Percentiles rank a stretch among this genome's conserved stretches.
phyloP scores from a whole-genome alignment of 306 rosid species.

The Trifolium subterraneum region DNA sequence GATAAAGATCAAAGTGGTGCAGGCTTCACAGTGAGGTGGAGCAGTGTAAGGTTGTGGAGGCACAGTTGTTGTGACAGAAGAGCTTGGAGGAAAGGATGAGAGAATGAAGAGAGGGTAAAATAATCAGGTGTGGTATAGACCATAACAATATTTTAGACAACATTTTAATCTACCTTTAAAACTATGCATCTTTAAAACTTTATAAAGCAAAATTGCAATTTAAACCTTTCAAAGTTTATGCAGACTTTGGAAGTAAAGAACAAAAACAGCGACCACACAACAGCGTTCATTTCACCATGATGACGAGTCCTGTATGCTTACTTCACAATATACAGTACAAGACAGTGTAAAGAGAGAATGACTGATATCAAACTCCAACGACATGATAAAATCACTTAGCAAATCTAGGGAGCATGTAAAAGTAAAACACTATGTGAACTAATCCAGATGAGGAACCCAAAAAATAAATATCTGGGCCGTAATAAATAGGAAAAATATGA shows the following conservation, averaged over 20 bases:
- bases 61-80: too few species aligned
- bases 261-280: conserved; percentile 3
- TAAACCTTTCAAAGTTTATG: not conserved
- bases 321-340: conserved; percentile 46
- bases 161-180: too few species aligned
- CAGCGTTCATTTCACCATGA: conserved; percentile 16
- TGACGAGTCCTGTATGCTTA: conserved; percentile 22
- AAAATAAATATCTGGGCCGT: conserved; percentile 43
- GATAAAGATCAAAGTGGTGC: too few species aligned
- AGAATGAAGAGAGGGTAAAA: too few species aligned
- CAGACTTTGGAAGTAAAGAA: conserved; percentile 6
- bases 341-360: conserved; percentile 24
- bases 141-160: too few species aligned
- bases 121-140: too few species aligned
- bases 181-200: too few species aligned
- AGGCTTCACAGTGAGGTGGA: too few species aligned
- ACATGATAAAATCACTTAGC: conserved; percentile 38
- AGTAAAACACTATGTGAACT: conserved; percentile 46
- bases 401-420: conserved; percentile 47
- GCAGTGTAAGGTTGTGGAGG: too few species aligned
- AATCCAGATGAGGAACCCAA: conserved; percentile 47
- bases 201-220: not conserved
- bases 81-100: too few species aligned
- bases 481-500: conserved; percentile 39
- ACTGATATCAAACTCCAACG: conserved; percentile 36